Base-by-base conservation (phyloP, 1,139 yeast species). In the Diutina rugosa region DNA sequence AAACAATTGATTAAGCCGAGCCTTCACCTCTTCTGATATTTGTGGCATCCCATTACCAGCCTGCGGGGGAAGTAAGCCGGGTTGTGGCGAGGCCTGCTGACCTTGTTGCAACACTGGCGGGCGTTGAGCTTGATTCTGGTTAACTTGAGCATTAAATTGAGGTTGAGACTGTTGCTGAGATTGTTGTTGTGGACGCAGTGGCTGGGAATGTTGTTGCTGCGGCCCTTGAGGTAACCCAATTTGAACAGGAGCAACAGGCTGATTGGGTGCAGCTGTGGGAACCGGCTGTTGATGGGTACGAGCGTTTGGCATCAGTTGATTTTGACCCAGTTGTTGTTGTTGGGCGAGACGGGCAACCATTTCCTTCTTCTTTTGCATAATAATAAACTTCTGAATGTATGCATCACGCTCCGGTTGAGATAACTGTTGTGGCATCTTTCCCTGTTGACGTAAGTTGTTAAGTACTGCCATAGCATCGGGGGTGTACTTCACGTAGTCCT, bases 1-100 rank as follows among this genome's bases (percentile, higher is more conserved):
- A 59, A 84, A 78, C 55, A 90, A 76, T 59, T 77, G 80, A 59
- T 84, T 78, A 60, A 89, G 76, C 57, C 80, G 80, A 61, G 67
- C 47, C 58, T 72, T 75, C 70, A 74, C 70, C 49, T 76, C 80
- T 41, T 76, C 78, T 1, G 78, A 74, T 56, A 76, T 65, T 2
- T 71, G 73, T 8, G 80, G 80, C 55, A 74, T 61, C 14, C 67
- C 59, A 14, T 18, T n/a, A 16, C 21, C 35, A 12, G 38, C 12
- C n/a, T 29, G 51, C n/a, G 46, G 26, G 7, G 46, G 46, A n/a
- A 16, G 46, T n/a, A 18, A n/a, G 21, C 26, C 46, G n/a, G 46
- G 46, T n/a, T n/a, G 46, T 18, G 18, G 46, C 46, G 18, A 18
- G 12, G 26, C 46, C 12, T 8, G 48, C 28, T 49, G 53, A 21